phyloP scores from a whole-genome alignment of 352 stramenopile species.

The Phytopythium sindhum region DNA sequence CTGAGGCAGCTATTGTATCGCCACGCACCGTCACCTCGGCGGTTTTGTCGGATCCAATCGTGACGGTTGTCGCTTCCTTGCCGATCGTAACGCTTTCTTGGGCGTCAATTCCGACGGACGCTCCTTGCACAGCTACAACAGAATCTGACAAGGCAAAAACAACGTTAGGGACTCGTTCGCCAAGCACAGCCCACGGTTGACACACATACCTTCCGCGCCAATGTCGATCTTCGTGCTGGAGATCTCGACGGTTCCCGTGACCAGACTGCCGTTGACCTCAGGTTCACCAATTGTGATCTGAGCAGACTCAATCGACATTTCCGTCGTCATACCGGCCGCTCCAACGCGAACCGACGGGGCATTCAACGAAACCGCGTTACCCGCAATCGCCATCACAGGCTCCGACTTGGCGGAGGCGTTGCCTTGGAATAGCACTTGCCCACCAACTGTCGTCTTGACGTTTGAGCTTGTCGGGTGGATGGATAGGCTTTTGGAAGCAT shows the following conservation, averaged over 20 bases:
- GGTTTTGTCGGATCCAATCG: slow-evolving; percentile 18
- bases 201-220: slow-evolving; percentile 26
- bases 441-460: slow-evolving; percentile 26
- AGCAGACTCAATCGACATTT: slow-evolving; percentile 25
- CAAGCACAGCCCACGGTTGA: slow-evolving; percentile 9
- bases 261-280: slow-evolving; percentile 22
- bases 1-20: slow-evolving; percentile 16
- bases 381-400: slow-evolving; percentile 20
- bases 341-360: slow-evolving; percentile 23
- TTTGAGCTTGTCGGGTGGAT: slow-evolving; percentile 23
- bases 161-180: not conserved
- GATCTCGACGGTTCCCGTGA: slow-evolving; percentile 19
- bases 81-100: slow-evolving; percentile 19
- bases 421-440: slow-evolving; percentile 26
- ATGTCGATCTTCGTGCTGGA: slow-evolving; percentile 30
- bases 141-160: slow-evolving; percentile 13
- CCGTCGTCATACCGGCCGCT: slow-evolving; percentile 19
- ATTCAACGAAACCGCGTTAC: slow-evolving; percentile 20
- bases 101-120: slow-evolving; percentile 19
- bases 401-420: slow-evolving; percentile 13
- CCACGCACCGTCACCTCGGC: slow-evolving; percentile 16
- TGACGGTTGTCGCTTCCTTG: slow-evolving; percentile 15
- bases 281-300: slow-evolving; percentile 28
- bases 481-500: slow-evolving; percentile 19
- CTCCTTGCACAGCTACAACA: slow-evolving; percentile 21